phyloP scores from a whole-genome alignment of 192 early-diverging fungal genomes.

The Coemansia sp. region DNA sequence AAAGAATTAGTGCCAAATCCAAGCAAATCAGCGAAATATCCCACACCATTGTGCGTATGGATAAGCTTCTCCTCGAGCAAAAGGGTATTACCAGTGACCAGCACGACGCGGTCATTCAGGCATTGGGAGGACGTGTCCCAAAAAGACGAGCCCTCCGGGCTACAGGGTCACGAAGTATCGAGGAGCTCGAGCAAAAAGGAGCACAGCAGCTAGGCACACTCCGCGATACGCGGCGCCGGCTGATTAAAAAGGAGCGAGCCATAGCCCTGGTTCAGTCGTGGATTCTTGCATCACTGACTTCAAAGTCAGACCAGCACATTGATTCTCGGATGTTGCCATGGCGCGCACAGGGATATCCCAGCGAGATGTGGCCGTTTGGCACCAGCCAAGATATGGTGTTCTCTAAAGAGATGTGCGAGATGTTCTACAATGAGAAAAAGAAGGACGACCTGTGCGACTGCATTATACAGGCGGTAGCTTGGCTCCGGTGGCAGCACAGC shows the following conservation, averaged over 20 bases:
- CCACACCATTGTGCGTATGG: slow-evolving; percentile 24
- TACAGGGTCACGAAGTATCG: slow-evolving; percentile 2
- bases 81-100: slow-evolving; percentile 22
- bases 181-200: slow-evolving; percentile 17
- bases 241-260: slow-evolving; percentile 50
- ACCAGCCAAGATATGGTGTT: slow-evolving; percentile 19
- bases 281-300: slow-evolving; percentile 29
- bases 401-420: slow-evolving; percentile 14
- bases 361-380: slow-evolving; percentile 16
- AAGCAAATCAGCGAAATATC: neutral
- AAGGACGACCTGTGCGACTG: slow-evolving; percentile 56
- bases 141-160: slow-evolving; percentile 7
- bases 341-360: neutral
- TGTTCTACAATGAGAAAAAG: slow-evolving; percentile 44
- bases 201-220: slow-evolving; percentile 17
- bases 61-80: slow-evolving; percentile 15
- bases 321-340: neutral
- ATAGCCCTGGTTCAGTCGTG: slow-evolving; percentile 44
- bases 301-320: neutral
- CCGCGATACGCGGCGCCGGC: slow-evolving; percentile 41
- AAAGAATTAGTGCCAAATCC: slow-evolving; percentile 1
- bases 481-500: slow-evolving; percentile 48
- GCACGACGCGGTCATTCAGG: slow-evolving; percentile 18
- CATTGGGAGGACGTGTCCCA: slow-evolving; percentile 8
- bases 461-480: slow-evolving; percentile 44